Percentiles rank a stretch among this genome's conserved stretches.
phyloP scores from a whole-genome alignment of 805 yeast species.

The Teunomyces barrocoloradensis region DNA sequence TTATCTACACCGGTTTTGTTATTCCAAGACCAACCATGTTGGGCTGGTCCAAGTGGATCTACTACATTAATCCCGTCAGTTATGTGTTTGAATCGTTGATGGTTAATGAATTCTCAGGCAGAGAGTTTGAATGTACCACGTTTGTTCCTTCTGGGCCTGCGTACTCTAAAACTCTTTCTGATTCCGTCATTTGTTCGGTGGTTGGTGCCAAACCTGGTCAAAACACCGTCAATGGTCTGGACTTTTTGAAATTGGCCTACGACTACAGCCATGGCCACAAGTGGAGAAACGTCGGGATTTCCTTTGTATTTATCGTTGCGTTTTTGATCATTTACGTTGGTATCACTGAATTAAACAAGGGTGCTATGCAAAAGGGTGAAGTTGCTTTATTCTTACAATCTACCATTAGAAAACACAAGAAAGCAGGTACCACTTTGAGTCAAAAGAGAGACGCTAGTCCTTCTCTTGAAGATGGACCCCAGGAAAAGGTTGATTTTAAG shows the following conservation, averaged over 20 bases:
- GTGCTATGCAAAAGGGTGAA: slow-evolving; percentile 46
- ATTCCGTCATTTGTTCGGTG: slow-evolving; percentile 52
- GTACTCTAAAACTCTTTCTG: slow-evolving; percentile 37
- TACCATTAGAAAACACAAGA: slow-evolving; percentile 30
- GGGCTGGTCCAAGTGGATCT: slow-evolving; percentile 71
- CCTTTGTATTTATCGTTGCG: slow-evolving; percentile 50
- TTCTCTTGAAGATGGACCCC: slow-evolving; percentile 4
- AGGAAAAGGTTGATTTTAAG: slow-evolving; percentile 5
- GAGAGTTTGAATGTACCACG: slow-evolving; percentile 53
- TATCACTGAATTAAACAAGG: slow-evolving; percentile 44
- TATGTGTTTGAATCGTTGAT: slow-evolving; percentile 63
- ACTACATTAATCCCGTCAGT: slow-evolving; percentile 55
- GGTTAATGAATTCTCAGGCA: slow-evolving; percentile 61
- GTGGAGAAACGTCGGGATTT: slow-evolving; percentile 81
- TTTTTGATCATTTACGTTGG: slow-evolving; percentile 34
- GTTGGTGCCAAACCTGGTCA: slow-evolving; percentile 61
- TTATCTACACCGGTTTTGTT: slow-evolving; percentile 64
- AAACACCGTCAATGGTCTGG: slow-evolving; percentile 54
- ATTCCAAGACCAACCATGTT: slow-evolving; percentile 60
- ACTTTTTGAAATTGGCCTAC: slow-evolving; percentile 49
- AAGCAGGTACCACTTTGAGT: slow-evolving; percentile 13
- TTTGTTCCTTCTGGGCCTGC: slow-evolving; percentile 60
- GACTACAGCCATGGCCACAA: slow-evolving; percentile 54
- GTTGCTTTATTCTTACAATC: slow-evolving; percentile 46
- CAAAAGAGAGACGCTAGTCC: slow-evolving; percentile 8